Conservation (phyloP, 768 basidiomycete genomes). For the Ramaria rubella region DNA sequence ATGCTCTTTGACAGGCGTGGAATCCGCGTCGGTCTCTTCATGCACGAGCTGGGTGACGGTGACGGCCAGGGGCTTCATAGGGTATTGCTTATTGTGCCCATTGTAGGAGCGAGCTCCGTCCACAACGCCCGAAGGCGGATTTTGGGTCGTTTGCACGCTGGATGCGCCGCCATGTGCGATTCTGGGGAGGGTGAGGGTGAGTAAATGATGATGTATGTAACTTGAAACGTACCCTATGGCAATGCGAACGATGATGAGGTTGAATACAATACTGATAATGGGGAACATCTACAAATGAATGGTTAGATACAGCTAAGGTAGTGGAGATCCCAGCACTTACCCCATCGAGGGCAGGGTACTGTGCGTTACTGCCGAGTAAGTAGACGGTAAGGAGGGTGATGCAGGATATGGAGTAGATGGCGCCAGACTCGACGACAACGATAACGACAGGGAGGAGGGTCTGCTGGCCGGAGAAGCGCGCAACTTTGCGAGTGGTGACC, state of each 20-base stretch:
- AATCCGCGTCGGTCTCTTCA: background rate
- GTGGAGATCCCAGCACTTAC: slow-evolving; percentile 18
- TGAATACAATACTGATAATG: slow-evolving; percentile 35
- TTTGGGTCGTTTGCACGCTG: background rate
- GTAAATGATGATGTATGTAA: background rate
- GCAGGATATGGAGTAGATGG: slow-evolving; percentile 32
- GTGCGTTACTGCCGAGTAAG: slow-evolving; percentile 22
- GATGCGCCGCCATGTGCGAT: slow-evolving; percentile 11
- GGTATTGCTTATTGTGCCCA: background rate
- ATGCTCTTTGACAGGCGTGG: slow-evolving; percentile 2
- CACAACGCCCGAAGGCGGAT: background rate
- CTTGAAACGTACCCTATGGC: slow-evolving; percentile 12
- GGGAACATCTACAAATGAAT: slow-evolving; percentile 26
- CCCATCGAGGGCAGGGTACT: slow-evolving; percentile 31
- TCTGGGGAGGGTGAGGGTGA: background rate
- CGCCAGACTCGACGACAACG: slow-evolving; percentile 33
- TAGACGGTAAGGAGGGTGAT: slow-evolving; percentile 27
- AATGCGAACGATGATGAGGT: slow-evolving; percentile 35
- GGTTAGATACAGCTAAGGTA: background rate
- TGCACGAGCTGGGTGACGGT: slow-evolving; percentile 10
- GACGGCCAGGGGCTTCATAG: slow-evolving; percentile 9
- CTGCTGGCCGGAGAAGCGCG: slow-evolving; percentile 17
- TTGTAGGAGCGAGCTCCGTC: slow-evolving; percentile 4
- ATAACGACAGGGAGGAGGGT: slow-evolving; percentile 22
- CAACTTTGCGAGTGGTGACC: slow-evolving; percentile 25